phyloP scores from a whole-genome alignment of 2,329 filamentous ascomycete genomes.

The Thermothelomyces thermophilus region DNA sequence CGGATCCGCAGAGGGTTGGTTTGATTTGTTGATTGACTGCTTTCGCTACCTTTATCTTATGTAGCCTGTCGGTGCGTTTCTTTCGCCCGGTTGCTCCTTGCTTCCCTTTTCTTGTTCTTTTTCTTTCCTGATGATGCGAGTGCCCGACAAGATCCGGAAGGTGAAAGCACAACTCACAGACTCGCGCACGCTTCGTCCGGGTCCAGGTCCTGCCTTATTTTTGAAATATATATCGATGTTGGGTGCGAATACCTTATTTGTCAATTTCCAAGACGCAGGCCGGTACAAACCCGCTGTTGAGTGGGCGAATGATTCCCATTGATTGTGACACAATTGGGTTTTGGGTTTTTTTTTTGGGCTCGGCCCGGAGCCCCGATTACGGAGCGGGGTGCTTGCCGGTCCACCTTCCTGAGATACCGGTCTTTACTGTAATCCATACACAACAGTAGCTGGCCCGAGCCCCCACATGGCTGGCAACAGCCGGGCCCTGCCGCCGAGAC shows the following conservation, averaged over 20 bases:
- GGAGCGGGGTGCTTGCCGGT: constrained; percentile 13
- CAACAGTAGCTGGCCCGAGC: not conserved
- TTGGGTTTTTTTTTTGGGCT: constrained; percentile 10
- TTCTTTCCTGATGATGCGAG: too few species aligned
- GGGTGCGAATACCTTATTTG: too few species aligned
- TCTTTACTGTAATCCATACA: too few species aligned
- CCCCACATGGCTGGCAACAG: constrained; percentile 7
- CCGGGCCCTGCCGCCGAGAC: not conserved
- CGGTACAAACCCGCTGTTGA: not conserved
- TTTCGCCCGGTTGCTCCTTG: too few species aligned
- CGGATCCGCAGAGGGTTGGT: too few species aligned
- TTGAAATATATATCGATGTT: too few species aligned
- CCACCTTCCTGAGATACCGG: too few species aligned
- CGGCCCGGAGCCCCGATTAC: constrained; percentile 17
- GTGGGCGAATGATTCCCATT: not conserved
- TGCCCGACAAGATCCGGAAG: too few species aligned
- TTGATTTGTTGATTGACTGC: not conserved
- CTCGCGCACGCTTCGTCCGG: not conserved
- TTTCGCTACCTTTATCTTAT: not conserved
- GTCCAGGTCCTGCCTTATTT: not conserved
- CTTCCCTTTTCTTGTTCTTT: too few species aligned
- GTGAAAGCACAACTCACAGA: not conserved
- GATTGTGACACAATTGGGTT: not conserved
- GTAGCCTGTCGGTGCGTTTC: too few species aligned
- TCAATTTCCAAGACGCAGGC: not conserved